Base-by-base conservation (phyloP, 164 flowering plant species). In the Vitis riparia region DNA sequence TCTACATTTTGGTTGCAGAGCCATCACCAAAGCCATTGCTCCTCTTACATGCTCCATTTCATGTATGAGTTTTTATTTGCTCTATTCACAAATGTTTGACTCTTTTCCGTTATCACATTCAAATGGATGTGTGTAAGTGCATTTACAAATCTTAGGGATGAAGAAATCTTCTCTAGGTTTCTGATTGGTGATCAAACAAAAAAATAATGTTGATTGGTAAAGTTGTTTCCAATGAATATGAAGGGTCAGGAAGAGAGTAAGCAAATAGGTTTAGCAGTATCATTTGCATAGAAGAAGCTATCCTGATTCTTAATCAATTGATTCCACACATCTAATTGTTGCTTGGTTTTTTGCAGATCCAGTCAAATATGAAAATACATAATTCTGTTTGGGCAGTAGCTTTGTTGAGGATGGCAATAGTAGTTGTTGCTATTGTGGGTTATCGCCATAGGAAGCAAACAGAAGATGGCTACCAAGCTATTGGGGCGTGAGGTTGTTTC, bases 1-100 rank as follows among this genome's bases (percentile, higher is more conserved):
- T 94, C 80, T 89, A 94, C 76, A 66, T 94, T 66, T 71, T 91
- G 76, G 84, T 94, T 29, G 91, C 94, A 10, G 88, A 91, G 50
- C 65, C 74, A 32, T 10, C 62, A 32, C 72, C 76, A 14, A 51
- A 73, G 10, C 55, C 55, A 4, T 8, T 1, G 29, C 2, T 17
- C 51, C 3, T 16, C 27, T 29, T 65, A 11, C 19, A 32, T 44
- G 5, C 62, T 37, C 14, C 56, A 11, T 7, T 30, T 57, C 51
- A 69, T 12, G 83, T 83, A 77, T 70, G 80, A 63, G 61, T 47
- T 29, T 4, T 67, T 50, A 5, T 70, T 53, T 14, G 29, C 23
- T 19, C 23, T 1, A 19, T 19, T 19, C 23, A 19, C 23, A 19
- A 19, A 19, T 19, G 23, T 1, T 1, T 19, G 23, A 19, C 23